These are phyloP conservation scores for Sugiyamaella americana DNA, from an alignment of 805 yeast species.

Conservation along the genomic window DNA sequence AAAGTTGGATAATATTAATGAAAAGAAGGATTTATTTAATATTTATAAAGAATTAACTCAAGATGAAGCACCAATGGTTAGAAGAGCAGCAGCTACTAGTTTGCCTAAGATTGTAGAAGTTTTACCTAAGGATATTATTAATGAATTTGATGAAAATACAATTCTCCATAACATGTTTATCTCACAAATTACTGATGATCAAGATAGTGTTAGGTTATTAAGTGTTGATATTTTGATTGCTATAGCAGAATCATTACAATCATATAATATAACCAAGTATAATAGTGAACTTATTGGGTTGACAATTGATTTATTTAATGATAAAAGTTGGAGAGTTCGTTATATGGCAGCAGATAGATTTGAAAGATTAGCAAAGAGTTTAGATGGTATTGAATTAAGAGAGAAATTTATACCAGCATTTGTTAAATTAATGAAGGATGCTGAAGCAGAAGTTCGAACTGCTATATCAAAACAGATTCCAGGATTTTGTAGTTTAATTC, in stretches of 20 bases:
- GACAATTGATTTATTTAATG: slow-evolving; percentile 67
- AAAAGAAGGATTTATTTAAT: slow-evolving; percentile 55
- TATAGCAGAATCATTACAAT: slow-evolving; percentile 43
- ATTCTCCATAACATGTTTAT: slow-evolving; percentile 77
- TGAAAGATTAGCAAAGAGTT: slow-evolving; percentile 60
- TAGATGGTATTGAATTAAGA: slow-evolving; percentile 51
- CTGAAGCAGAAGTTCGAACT: slow-evolving; percentile 94
- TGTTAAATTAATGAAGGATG: slow-evolving; percentile 74
- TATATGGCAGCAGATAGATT: slow-evolving; percentile 97
- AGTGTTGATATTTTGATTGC: slow-evolving; percentile 84
- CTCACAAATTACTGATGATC: slow-evolving; percentile 71
- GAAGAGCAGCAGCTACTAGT: slow-evolving; percentile 86
- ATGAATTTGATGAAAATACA: slow-evolving; percentile 38
- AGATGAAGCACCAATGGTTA: slow-evolving; percentile 97
- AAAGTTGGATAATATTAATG: slow-evolving; percentile 27
- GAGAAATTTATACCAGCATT: slow-evolving; percentile 61
- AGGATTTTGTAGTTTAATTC: slow-evolving; percentile 31
- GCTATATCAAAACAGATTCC: slow-evolving; percentile 92
- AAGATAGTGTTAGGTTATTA: slow-evolving; percentile 89
- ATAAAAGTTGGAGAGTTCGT: slow-evolving; percentile 96
- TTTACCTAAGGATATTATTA: slow-evolving; percentile 38
- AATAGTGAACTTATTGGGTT: slow-evolving; percentile 32
- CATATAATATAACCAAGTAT: slow-evolving; percentile 18
- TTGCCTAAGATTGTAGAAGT: slow-evolving; percentile 69
- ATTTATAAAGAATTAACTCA: slow-evolving; percentile 64